These are phyloP conservation scores for Tripterygium wilfordii DNA, from an alignment of 177 flowering plant species.

Conservation along the genomic window DNA sequence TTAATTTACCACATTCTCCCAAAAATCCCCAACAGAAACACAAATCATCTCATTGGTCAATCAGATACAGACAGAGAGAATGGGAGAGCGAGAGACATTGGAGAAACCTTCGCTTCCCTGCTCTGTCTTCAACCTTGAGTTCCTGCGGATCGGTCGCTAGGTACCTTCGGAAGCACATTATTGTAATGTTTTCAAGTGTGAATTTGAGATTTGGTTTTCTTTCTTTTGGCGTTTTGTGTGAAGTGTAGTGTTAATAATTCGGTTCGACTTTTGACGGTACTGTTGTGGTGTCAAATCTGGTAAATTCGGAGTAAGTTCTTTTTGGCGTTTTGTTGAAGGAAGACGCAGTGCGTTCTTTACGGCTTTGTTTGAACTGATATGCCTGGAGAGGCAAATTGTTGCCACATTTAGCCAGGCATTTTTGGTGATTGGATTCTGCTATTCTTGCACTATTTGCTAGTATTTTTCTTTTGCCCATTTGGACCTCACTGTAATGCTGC, in stretches of 20 bases:
- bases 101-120: too few species aligned
- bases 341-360: too few species aligned
- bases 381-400: conserved; percentile 3
- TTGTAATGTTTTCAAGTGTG: too few species aligned
- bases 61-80: too few species aligned
- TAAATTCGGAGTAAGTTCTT: not conserved
- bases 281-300: conserved; percentile 6
- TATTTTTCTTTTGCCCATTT: too few species aligned
- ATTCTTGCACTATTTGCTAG: conserved; percentile 9
- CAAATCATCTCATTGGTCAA: too few species aligned
- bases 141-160: conserved; percentile 9
- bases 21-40: conserved; percentile 1
- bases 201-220: too few species aligned
- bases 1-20: conserved; percentile 1
- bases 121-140: conserved; percentile 22
- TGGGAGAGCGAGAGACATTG: too few species aligned
- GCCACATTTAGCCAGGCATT: conserved; percentile 18
- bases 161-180: too few species aligned
- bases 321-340: conserved; percentile 8
- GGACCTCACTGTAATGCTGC: conserved; percentile 1
- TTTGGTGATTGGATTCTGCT: conserved; percentile 17
- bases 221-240: too few species aligned
- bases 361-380: conserved; percentile 1
- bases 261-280: too few species aligned
- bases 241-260: too few species aligned